Conservation (phyloP, 805 yeast species). For the Wickerhamiella shivajii region DNA sequence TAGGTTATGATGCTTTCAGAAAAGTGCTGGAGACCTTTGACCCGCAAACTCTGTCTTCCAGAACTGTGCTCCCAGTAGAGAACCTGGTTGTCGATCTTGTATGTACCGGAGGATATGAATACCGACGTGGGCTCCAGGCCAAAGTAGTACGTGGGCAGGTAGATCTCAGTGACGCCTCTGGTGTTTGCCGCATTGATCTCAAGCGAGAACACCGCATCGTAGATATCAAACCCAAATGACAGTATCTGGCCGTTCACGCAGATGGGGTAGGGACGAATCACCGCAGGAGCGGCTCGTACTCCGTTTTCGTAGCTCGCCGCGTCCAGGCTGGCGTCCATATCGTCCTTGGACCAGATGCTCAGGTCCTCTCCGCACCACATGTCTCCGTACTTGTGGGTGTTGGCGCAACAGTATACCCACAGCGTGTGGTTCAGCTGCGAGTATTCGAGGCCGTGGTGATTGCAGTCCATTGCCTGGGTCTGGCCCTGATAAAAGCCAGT, state of each 20-base stretch:
- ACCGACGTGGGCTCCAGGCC: slow-evolving; percentile 14
- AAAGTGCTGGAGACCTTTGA: slow-evolving; percentile 14
- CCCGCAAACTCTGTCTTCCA: slow-evolving; percentile 12
- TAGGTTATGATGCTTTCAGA: slow-evolving; percentile 15
- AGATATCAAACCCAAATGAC: slow-evolving; percentile 45
- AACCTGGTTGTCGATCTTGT: slow-evolving; percentile 11
- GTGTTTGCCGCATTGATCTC: slow-evolving; percentile 24
- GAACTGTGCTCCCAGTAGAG: slow-evolving; percentile 16
- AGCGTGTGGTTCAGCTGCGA: slow-evolving; percentile 56
- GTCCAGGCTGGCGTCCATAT: slow-evolving; percentile 5
- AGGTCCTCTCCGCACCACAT: slow-evolving; percentile 89
- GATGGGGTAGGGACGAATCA: slow-evolving; percentile 62
- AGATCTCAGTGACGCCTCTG: slow-evolving; percentile 32
- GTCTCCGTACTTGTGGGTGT: slow-evolving; percentile 79
- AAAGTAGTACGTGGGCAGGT: slow-evolving; percentile 62
- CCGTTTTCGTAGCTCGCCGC: slow-evolving; percentile 31
- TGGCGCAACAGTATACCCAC: slow-evolving; percentile 71
- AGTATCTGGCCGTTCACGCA: slow-evolving; percentile 45
- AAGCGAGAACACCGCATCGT: slow-evolving; percentile 33
- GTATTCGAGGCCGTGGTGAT: slow-evolving; percentile 65
- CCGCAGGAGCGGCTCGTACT: slow-evolving; percentile 58
- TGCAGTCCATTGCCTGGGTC: slow-evolving; percentile 70
- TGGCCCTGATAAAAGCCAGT: slow-evolving; percentile 61
- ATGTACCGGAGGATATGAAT: slow-evolving; percentile 11
- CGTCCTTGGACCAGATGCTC: slow-evolving; percentile 55